Evolutionary conservation across 2,329 filamentous ascomycete species (phyloP), one percentile per base, ranked within the genome.

Genomic region (Endoconidiophora polonica): DNA sequence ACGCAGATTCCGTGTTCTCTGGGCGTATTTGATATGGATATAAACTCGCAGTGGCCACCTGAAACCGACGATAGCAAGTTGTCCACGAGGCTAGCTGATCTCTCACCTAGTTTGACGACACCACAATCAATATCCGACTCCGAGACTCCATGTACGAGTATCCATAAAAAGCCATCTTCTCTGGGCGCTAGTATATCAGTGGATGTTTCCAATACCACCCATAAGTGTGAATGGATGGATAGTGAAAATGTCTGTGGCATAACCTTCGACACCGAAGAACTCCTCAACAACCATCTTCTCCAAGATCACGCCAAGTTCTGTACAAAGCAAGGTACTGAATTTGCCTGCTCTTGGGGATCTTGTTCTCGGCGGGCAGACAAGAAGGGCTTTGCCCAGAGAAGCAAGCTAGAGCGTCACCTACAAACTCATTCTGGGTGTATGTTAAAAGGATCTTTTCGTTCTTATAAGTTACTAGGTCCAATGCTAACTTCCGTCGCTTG

Each of bases 391-490:
- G 68, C 67, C 2, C 75, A 78, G 57, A 68, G 74, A 57, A 77
- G 74, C 59, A 81, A 82, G 58, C 66, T 81, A 16, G 76, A 79
- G 55, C 67, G 78, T 42, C 78, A 82, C 57, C 70, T 81, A 61
- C 76, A 79, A 56, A 76, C 73, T 2, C 78, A 82, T 58, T 81
- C 77, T 14, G 75, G 75, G 47, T 74, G 75, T 78, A 63, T 66
- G 75, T 66, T 44, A 16, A 29, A 3, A 3, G 9, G 29, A 9
- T 33, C 7, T 33, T 33, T 33, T 33, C 29, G 9, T 33, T 37
- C 58, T 56, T 61, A 55, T 52, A 54, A 23, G 29, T 41, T 29
- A 23, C 40, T 14, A n/a, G 52, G 50, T 16, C 56, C 45, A 46
- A 14, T 48, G 37, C 57, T 63, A 53, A 61, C 48, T 9, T 5